Evolutionary conservation across 164 flowering plant genomes (phyloP).

Genomic region (Cinnamomum chago): DNA sequence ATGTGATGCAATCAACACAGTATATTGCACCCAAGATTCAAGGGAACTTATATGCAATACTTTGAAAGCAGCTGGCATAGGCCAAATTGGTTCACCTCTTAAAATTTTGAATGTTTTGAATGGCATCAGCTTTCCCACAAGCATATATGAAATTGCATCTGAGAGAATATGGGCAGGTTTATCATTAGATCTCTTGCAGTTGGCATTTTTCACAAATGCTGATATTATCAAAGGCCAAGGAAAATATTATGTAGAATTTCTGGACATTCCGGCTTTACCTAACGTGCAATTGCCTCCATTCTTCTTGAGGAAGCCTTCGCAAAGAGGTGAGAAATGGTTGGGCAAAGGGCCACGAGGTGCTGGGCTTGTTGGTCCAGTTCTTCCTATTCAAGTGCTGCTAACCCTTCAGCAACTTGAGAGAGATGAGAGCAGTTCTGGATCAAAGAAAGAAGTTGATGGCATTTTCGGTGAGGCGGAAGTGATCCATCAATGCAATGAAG

Average conservation of each 20-base stretch:
- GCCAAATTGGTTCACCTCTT: conserved; percentile 26
- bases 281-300: conserved; percentile 57
- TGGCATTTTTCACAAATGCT: conserved; percentile 45
- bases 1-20: too few relatives aligned
- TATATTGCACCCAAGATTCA: conserved; percentile 18
- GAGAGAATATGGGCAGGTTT: conserved; percentile 51
- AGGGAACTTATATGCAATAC: conserved; percentile 35
- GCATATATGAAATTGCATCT: conserved; percentile 54
- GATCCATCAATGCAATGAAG: conserved; percentile 30
- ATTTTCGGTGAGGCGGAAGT: conserved; percentile 31
- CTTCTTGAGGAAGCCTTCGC: conserved; percentile 43
- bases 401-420: conserved; percentile 26
- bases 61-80: conserved; percentile 40
- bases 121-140: conserved; percentile 44
- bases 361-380: conserved; percentile 59
- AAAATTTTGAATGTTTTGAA: conserved; percentile 27
- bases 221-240: conserved; percentile 35
- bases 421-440: conserved; percentile 17
- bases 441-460: conserved; percentile 18
- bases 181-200: conserved; percentile 40
- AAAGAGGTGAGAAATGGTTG: conserved; percentile 48
- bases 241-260: conserved; percentile 36
- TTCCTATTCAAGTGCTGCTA: conserved; percentile 58
- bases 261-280: conserved; percentile 44
- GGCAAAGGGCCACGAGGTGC: conserved; percentile 27